Evolutionary conservation across 2,329 filamentous ascomycete species (phyloP), one percentile per base, ranked within the genome.

Genomic region (Colletotrichum graminicola): DNA sequence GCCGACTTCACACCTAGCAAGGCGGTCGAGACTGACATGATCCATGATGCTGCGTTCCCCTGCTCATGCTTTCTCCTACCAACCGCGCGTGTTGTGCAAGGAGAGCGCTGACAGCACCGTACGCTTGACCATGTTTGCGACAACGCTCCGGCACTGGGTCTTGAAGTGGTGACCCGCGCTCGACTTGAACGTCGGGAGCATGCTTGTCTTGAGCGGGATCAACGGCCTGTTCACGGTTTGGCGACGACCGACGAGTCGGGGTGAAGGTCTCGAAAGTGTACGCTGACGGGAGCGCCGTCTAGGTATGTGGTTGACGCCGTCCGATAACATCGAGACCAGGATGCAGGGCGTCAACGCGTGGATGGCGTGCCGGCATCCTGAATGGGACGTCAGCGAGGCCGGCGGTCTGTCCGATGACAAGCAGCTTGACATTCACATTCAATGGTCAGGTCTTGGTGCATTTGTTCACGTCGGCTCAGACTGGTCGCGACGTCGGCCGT

Each of bases 261-360:
- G 29, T 2, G 1, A 39, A 54, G 16, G 8, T 11, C 8, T 12
- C 43, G 11, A 21, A 52, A 47, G 43, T 34, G 26, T 60, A 18
- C 34, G 55, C 45, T 52, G 64, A 54, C 11, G 10, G 21, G 12
- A 6, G 18, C 39, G 45, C 36, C 32, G 5, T 10, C 23, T 23
- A 54, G 61, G 12, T 66, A 63, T 41, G 62, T 62, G 2, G 18
- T 71, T 57, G 23, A 71, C 60, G 59, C 67, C 57, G n/a, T 61
- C 63, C 41, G 57, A 60, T n/a, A 71, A 61, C 23, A 71, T 61
- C 71, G 66, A 71, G 43, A 73, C 52, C 36, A 63, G 62, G 39
- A 71, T 66, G 62, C 52, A 61, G 36, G 23, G 66, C 18, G 66
- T 66, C 32, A 59, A 55, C 29, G 39, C 57, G 14, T 26, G 45